Evolutionary conservation across 1,139 yeast genomes (phyloP).

Genomic region (Hanseniaspora sp.): DNA sequence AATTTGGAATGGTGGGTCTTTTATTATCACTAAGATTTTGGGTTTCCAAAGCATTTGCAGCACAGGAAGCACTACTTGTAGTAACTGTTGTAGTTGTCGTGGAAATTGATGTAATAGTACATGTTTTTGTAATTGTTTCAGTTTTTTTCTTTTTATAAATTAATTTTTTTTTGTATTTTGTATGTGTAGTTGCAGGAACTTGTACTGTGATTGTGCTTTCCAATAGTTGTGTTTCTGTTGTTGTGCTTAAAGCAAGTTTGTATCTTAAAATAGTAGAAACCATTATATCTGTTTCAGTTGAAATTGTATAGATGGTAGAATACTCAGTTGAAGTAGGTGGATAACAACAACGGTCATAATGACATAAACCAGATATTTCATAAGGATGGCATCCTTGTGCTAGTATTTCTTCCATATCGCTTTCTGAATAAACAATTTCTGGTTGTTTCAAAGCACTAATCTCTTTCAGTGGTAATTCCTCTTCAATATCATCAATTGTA

Average conservation of each 20-base stretch:
- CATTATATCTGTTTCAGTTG: conserved; percentile 23
- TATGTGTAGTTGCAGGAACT: conserved; percentile 14
- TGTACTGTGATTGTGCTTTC: conserved; percentile 15
- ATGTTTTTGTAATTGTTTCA: conserved; percentile 15
- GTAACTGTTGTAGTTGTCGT: no score
- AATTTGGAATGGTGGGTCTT: no score
- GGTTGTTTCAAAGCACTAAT: neutral
- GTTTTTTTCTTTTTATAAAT: conserved; percentile 10
- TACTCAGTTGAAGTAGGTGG: conserved; percentile 16
- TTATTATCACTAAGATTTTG: no score
- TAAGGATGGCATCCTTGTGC: neutral
- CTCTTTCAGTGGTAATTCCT: neutral
- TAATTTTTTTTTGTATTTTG: conserved; percentile 13
- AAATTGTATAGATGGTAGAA: conserved; percentile 19
- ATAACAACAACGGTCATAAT: conserved; percentile 5
- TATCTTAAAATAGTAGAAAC: conserved; percentile 19
- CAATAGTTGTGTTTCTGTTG: conserved; percentile 15
- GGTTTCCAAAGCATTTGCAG: no score
- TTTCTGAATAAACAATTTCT: neutral
- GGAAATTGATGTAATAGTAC: neutral
- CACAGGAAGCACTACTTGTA: no score
- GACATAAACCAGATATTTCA: conserved; percentile 1
- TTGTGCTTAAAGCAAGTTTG: conserved; percentile 16
- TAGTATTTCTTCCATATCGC: neutral
- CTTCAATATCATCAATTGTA: neutral